Percentiles rank a stretch among this genome's conserved stretches.
phyloP scores from a whole-genome alignment of 2,329 filamentous ascomycete genomes.

The Ophiocordyceps camponoti-floridani region DNA sequence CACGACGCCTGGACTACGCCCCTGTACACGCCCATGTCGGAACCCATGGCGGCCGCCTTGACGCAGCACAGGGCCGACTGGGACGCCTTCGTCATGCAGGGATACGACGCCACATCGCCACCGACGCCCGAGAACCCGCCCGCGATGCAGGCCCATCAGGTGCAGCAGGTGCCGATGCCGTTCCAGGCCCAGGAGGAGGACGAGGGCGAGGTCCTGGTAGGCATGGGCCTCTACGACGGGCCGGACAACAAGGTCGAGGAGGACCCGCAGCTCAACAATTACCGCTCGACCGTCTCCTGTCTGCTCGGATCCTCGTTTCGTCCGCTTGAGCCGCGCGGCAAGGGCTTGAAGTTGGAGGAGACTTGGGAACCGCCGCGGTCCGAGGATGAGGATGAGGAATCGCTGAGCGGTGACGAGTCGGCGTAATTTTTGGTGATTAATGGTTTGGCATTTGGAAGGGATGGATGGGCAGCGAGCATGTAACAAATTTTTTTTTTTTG shows the following conservation, averaged over 20 bases:
- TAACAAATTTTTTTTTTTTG: not conserved
- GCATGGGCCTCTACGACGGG: conserved; percentile 64
- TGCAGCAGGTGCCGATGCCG: conserved; percentile 20
- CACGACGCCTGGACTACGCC: conserved; percentile 18
- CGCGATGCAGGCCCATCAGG: conserved; percentile 20
- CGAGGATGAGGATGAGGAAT: conserved; percentile 20
- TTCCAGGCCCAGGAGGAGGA: conserved; percentile 33
- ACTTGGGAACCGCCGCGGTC: conserved; percentile 55
- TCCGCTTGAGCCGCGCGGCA: conserved; percentile 34
- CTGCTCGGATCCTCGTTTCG: conserved; percentile 33
- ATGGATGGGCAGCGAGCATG: not conserved
- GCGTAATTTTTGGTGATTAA: not conserved
- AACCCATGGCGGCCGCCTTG: conserved; percentile 11
- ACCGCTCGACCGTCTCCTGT: conserved; percentile 33
- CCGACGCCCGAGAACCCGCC: conserved; percentile 38
- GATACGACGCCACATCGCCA: conserved; percentile 30
- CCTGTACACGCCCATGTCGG: conserved; percentile 10
- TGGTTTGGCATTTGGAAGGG: too few species aligned
- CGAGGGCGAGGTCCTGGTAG: conserved; percentile 57
- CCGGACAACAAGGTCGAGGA: conserved; percentile 34
- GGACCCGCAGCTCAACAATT: conserved; percentile 33
- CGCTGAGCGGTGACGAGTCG: conserved; percentile 13
- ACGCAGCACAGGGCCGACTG: conserved; percentile 16
- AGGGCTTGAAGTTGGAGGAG: conserved; percentile 66
- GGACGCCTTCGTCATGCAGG: conserved; percentile 26